Conservation (phyloP, 176 grass and related monocot species). For the Otatea glauca region DNA sequence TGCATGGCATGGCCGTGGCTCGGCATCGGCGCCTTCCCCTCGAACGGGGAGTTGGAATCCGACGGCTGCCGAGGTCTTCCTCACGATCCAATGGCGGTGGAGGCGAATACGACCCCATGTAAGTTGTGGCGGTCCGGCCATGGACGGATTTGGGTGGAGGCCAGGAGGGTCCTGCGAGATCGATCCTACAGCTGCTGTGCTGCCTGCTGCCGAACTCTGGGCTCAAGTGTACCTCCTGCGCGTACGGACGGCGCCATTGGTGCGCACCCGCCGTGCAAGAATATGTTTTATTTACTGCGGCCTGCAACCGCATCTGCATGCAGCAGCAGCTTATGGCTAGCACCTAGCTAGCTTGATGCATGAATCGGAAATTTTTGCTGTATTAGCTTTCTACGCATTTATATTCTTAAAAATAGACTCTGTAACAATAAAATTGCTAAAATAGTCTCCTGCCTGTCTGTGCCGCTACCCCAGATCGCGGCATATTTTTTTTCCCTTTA, state of each 20-base stretch:
- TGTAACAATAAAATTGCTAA: too few relatives aligned
- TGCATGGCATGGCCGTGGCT: neutral
- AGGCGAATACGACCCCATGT: neutral
- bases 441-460: too few relatives aligned
- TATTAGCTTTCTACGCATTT: too few relatives aligned
- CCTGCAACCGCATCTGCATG: neutral
- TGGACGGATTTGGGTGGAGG: neutral
- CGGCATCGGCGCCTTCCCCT: slow-evolving; percentile 7
- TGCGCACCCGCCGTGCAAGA: neutral
- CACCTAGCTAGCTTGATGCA: neutral
- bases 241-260: neutral
- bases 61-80: neutral
- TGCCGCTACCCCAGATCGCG: too few relatives aligned
- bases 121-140: neutral
- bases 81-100: neutral
- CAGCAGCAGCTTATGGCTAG: neutral
- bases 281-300: neutral
- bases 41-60: neutral
- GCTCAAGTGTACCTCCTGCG: neutral
- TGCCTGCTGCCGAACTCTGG: neutral
- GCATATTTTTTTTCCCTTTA: too few relatives aligned
- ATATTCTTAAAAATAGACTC: too few relatives aligned
- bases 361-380: too few relatives aligned
- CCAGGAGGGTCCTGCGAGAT: neutral
- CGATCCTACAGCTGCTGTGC: neutral